These are phyloP conservation scores for Nepenthes gracilis DNA, from an alignment of 148 eudicot species.

Conservation along the genomic window DNA sequence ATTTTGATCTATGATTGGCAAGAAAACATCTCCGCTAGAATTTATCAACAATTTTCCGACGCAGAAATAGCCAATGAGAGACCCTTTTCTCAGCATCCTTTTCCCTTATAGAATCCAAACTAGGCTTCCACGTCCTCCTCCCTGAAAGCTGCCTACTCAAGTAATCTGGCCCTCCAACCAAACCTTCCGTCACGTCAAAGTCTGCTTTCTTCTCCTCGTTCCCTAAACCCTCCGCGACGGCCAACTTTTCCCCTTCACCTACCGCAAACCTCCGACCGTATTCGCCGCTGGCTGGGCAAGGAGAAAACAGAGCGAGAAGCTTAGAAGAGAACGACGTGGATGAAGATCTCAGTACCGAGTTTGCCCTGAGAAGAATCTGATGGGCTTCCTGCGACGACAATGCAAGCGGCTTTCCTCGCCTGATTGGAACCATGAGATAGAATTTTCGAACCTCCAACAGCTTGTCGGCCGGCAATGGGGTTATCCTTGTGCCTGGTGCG, in stretches of 20 bases:
- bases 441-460: constrained; percentile 36
- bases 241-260: neutral
- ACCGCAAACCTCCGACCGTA: neutral
- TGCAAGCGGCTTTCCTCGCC: constrained; percentile 40
- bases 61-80: constrained; percentile 43
- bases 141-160: constrained; percentile 52
- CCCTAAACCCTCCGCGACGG: neutral
- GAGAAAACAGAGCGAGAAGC: constrained; percentile 40
- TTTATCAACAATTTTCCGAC: constrained; percentile 4
- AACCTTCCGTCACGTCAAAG: constrained; percentile 5
- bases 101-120: constrained; percentile 74
- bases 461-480: constrained; percentile 63
- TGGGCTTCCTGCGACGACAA: constrained; percentile 50
- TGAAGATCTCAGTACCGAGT: constrained; percentile 20
- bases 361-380: constrained; percentile 33
- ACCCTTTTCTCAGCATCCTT: constrained; percentile 36
- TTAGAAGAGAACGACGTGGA: constrained; percentile 16
- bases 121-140: constrained; percentile 64
- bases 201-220: constrained; percentile 14
- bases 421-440: constrained; percentile 62
- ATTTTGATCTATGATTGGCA: too few species aligned
- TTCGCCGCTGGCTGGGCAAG: constrained; percentile 16
- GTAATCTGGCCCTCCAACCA: constrained; percentile 34
- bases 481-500: constrained; percentile 7
- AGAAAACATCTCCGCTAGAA: too few species aligned